Conservation (phyloP, 2,329 filamentous ascomycete species). For the Onygena corvina region DNA sequence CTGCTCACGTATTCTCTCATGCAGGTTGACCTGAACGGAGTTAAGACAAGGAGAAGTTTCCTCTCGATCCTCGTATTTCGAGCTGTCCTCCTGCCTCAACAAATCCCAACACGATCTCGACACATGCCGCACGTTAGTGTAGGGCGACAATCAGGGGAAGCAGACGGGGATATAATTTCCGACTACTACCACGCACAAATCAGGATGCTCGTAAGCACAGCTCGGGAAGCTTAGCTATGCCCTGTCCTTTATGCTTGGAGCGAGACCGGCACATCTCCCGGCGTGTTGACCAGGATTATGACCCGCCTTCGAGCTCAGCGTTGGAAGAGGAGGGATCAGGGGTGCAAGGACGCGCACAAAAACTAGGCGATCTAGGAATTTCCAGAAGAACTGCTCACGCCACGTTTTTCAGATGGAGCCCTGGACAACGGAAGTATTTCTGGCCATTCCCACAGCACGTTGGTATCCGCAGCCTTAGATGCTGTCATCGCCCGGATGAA, state of each 20-base stretch:
- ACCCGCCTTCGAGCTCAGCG: too few relatives aligned
- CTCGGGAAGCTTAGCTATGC: neutral
- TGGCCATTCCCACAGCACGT: too few relatives aligned
- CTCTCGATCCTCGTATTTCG: neutral
- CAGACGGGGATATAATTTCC: conserved; percentile 4
- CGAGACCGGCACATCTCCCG: too few relatives aligned
- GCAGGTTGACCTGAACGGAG: neutral
- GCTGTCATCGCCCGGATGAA: too few relatives aligned
- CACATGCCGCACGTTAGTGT: neutral
- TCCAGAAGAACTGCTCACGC: neutral
- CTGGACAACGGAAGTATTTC: neutral
- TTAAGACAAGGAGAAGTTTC: neutral
- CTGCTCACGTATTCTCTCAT: neutral
- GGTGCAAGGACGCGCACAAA: neutral
- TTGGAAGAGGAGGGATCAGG: neutral
- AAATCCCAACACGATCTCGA: neutral
- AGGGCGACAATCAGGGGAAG: neutral
- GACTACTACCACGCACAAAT: neutral
- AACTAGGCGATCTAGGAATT: neutral
- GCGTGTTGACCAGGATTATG: too few relatives aligned
- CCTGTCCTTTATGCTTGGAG: too few relatives aligned
- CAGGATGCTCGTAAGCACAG: too few relatives aligned
- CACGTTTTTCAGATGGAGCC: neutral
- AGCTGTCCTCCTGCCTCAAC: neutral
- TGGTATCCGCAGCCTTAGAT: too few relatives aligned